A percentile compares a stretch with the other conserved stretches of the same genome.
Evolutionary conservation across 352 stramenopile species (phyloP).

Genomic region (Phytopythium vexans): DNA sequence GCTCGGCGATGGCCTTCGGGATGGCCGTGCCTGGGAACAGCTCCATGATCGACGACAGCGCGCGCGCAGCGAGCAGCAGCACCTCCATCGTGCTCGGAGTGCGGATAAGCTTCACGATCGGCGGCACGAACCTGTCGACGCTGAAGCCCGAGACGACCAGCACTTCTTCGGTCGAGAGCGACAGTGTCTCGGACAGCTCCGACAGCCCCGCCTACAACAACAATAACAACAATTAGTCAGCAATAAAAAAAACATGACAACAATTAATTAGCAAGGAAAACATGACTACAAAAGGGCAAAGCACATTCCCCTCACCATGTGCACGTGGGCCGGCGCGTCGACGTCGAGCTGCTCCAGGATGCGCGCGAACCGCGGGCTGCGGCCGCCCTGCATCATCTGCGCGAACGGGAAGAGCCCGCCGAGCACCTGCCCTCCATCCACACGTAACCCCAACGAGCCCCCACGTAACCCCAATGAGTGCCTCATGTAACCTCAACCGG

Average conservation of each 20-base stretch:
- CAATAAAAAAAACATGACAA: too few species aligned
- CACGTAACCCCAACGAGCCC: too few species aligned
- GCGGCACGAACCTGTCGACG: slow-evolving; percentile 55
- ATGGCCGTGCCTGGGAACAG: slow-evolving; percentile 41
- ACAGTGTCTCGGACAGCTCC: slow-evolving; percentile 67
- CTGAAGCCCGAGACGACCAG: slow-evolving; percentile 62
- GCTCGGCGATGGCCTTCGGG: slow-evolving; percentile 36
- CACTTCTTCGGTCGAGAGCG: slow-evolving; percentile 63
- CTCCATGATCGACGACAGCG: slow-evolving; percentile 54
- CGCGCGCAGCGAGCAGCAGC: slow-evolving; percentile 49
- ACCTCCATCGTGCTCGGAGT: slow-evolving; percentile 54
- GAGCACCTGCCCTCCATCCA: slow-evolving; percentile 25
- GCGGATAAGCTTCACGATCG: slow-evolving; percentile 36
- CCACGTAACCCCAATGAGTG: not conserved
- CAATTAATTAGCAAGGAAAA: too few species aligned
- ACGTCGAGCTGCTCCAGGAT: slow-evolving; percentile 36
- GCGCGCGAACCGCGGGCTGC: slow-evolving; percentile 35
- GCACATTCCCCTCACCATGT: slow-evolving; percentile 30
- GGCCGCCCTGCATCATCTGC: slow-evolving; percentile 38
- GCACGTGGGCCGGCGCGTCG: slow-evolving; percentile 27
- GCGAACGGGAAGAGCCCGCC: slow-evolving; percentile 49
- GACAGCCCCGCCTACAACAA: slow-evolving; percentile 31
- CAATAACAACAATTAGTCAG: slow-evolving; percentile 1
- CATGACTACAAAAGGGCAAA: too few species aligned
- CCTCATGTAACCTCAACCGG: not conserved